Base-by-base conservation (phyloP, 75 land plant genomes). In the Pinus albicaulis region DNA sequence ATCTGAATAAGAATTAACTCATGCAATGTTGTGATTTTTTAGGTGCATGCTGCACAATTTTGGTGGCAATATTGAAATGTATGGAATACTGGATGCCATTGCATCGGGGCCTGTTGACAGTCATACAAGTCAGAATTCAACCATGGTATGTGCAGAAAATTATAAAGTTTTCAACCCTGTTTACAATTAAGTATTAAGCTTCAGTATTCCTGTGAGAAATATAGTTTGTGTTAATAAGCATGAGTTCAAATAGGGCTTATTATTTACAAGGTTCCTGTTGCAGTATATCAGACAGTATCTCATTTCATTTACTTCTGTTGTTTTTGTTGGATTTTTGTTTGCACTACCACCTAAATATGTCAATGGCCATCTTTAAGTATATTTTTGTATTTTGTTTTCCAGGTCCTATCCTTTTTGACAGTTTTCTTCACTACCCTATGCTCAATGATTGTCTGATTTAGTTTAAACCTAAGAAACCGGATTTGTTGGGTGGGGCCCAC, bases 31-130 rank as follows among this genome's bases (percentile, higher is more conserved):
- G 44, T 73, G 59, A 55, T 52, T 55, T 8, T 61, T 1, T 91
- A 96, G 99, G 99, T 96, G 99, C 74, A 84, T 96, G 93, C 77
- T 96, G 86, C 99, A 96, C 77, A 96, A 96, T 77, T 96, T 96
- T 84, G 99, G 99, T 76, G 99, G 99, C 53, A 96, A 96, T 81
- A 85, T 92, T 82, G 99, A 96, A 91, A 96, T 94, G 98, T 96
- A 94, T 82, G 99, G 99, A 71, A 62, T 86, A 38, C 80, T 96
- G 59, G 99, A 96, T 74, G 65, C 89, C 68, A 78, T 96, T 76
- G 83, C 93, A 72, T 92, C 98, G 71, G 99, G 92, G 38, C 99
- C 99, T 15, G 78, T 94, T 82, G 98, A 92, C 73, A 94, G 98
- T 69, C 87, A 86, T 48, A 61, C 70, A 52, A 94, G 95, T 78